Evolutionary conservation across 768 basidiomycete species (phyloP), one percentile per base, ranked within the genome.

Genomic region (Lactarius hengduanensis): DNA sequence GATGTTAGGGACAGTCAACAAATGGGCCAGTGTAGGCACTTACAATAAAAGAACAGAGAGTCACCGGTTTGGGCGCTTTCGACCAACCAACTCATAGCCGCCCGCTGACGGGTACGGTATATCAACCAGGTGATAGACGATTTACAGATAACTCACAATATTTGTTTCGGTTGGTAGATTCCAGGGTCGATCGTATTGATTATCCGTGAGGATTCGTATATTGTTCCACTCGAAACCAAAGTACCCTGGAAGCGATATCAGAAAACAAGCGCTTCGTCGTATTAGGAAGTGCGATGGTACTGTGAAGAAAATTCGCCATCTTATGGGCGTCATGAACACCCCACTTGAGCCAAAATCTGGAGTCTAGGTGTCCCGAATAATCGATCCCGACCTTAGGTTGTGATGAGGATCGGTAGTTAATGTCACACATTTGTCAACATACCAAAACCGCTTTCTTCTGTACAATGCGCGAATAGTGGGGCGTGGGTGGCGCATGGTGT

Each of bases 21-120:
- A 2, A 15, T 30, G 20, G 45, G n/a, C 4, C 10, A n/a, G 53
- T 26, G 2, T 45, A 8, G 4, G 1, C 41, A 56, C 59, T 0
- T 45, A 61, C 64, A 65, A 20, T 65, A 65, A 6, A 55, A 28
- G 8, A 65, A 30, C 0, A 65, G 32, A 5, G 53, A 22, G 64
- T 61, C 64, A 2, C 45, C n/a, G 2, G 58, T 30, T 38, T 38
- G 16, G 7, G 64, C 64, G 15, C n/a, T 26, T 2, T n/a, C 10
- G 16, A 65, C 59, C 26, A 65, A 28, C 54, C 28, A 54, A 32
- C 2, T 18, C 64, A 65, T 61, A 4, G 30, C 64, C 0, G 0
- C 2, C 34, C 28, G 1, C 64, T 65, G 26, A 30, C 30, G 30
- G 30, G 30, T 30, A 30, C 30, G 0, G 30, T 30, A 30, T 30